Percentiles rank a stretch among this genome's conserved stretches.
These are phyloP conservation scores for Hygrophoropsis aurantiaca DNA, from an alignment of 768 basidiomycete genomes.

Conservation along the genomic window DNA sequence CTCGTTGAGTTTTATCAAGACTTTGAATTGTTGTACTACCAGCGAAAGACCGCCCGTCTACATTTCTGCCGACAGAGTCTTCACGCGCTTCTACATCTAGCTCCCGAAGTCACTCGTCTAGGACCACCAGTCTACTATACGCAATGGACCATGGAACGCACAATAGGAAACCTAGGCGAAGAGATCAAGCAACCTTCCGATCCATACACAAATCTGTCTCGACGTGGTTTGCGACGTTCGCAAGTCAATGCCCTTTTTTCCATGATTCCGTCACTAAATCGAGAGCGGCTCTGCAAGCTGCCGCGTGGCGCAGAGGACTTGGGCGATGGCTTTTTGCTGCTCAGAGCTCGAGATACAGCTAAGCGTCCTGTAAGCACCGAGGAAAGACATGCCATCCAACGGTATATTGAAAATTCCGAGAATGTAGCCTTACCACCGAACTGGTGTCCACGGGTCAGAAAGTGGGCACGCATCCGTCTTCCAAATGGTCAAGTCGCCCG, in stretches of 20 bases:
- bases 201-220: constrained; percentile 18
- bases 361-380: not conserved
- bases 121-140: constrained; percentile 18
- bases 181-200: constrained; percentile 18
- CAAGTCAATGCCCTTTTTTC: constrained; percentile 13
- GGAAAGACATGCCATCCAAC: not conserved
- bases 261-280: constrained; percentile 16
- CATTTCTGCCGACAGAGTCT: constrained; percentile 25
- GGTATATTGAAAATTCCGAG: not conserved
- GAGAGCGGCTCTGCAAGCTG: constrained; percentile 5
- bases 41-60: constrained; percentile 3
- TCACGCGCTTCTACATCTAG: constrained; percentile 24
- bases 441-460: constrained; percentile 2
- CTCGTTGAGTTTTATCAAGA: not conserved
- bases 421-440: not conserved
- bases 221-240: constrained; percentile 15
- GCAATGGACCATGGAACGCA: constrained; percentile 25
- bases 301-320: constrained; percentile 10
- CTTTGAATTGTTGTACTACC: not conserved
- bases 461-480: constrained; percentile 19
- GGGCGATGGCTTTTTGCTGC: not conserved
- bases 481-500: constrained; percentile 20
- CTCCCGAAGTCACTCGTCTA: constrained; percentile 15
- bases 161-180: constrained; percentile 16
- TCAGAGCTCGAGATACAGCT: no score